Evolutionary conservation across 345 rosid genomes (phyloP), one percentile per base, ranked within the genome.

Genomic region (Sisymbrium irio): DNA sequence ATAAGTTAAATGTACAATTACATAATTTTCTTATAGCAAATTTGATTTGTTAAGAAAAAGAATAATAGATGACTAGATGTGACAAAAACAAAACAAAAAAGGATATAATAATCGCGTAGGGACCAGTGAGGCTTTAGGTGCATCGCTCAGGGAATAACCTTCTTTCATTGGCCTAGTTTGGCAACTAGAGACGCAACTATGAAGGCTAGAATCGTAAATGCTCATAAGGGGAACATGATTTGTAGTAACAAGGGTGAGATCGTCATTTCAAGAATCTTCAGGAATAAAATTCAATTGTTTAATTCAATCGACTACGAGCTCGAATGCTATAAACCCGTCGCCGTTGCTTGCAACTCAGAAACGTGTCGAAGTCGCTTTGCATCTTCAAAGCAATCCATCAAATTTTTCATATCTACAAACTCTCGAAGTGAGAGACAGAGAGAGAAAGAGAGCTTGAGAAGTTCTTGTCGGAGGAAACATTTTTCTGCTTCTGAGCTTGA

Each of bases 261-360:
- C 30, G 79, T 76, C 64, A 62, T 35, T 69, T 20, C 40, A 5
- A 0, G 0, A 15, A 27, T 3, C 12, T 7, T 11, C 22, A 12
- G 3, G 18, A 46, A 65, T 42, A 18, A 54, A 51, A 56, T 12
- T 4, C 35, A 69, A 42, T 68, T 32, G 45, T 75, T 66, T 30
- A 67, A 58, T 67, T 15, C 18, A 6, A 22, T 30, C 22, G 5
- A 68, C 25, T 33, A 8, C 36, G 42, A 53, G 69, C 75, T 62
- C 56, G 1, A 51, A 53, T 61, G 42, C 75, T 76, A 76, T 76
- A 69, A 76, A 69, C 75, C 28, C 70, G 70, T 76, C 79, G 79
- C 70, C 71, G 75, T 76, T 76, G 79, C 71, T 41, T 76, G 1
- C 4, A 62, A 15, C 65, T 54, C 10, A 35, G 18, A 76, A 62